phyloP scores from a whole-genome alignment of 116 monocot genomes.

The Zostera marina region DNA sequence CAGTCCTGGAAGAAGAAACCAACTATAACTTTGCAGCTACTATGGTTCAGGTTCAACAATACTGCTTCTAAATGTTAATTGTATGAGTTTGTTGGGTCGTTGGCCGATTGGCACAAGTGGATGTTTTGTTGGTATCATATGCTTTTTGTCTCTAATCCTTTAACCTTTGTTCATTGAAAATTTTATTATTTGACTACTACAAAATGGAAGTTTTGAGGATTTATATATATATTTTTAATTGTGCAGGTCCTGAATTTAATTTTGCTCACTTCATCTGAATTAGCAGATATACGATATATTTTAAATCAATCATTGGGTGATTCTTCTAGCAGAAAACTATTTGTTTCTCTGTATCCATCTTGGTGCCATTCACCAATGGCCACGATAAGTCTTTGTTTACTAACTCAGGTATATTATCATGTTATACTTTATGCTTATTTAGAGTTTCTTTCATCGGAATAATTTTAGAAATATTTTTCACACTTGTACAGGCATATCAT shows the following conservation, averaged over 20 bases:
- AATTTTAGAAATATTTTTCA: not conserved
- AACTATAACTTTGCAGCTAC: slow-evolving; percentile 71
- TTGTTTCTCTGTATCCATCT: slow-evolving; percentile 77
- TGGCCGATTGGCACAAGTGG: no score
- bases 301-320: slow-evolving; percentile 62
- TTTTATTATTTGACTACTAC: not conserved
- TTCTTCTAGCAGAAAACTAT: slow-evolving; percentile 57
- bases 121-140: no score
- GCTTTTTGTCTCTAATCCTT: not conserved
- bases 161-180: not conserved
- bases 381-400: slow-evolving; percentile 75
- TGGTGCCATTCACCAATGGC: slow-evolving; percentile 99
- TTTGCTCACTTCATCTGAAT: slow-evolving; percentile 84
- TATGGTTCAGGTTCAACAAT: slow-evolving; percentile 76
- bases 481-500: slow-evolving; percentile 50
- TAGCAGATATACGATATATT: slow-evolving; percentile 52
- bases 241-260: slow-evolving; percentile 94
- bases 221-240: not conserved
- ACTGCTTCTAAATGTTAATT: slow-evolving; percentile 4
- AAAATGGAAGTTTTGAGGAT: not conserved
- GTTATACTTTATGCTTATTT: not conserved
- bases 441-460: not conserved
- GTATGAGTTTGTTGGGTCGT: no score
- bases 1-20: slow-evolving; percentile 59
- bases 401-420: slow-evolving; percentile 55